Conservation (phyloP, 768 basidiomycete species). For the Xerocomus potaroensis region DNA sequence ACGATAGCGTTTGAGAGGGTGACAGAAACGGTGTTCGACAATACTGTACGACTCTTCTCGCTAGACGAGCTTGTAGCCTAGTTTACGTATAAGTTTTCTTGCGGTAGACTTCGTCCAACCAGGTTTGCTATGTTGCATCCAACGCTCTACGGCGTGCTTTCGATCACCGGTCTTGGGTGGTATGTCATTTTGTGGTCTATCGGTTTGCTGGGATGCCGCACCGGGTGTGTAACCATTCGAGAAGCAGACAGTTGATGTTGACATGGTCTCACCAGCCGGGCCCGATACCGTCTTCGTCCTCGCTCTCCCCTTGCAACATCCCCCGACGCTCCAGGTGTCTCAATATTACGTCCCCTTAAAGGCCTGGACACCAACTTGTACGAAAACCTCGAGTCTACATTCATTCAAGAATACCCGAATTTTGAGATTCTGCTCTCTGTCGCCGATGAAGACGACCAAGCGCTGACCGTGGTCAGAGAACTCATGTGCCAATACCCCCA, state of each 20-base stretch:
- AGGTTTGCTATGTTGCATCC: slow-evolving; percentile 14
- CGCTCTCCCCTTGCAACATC: slow-evolving; percentile 57
- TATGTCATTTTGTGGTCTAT: slow-evolving; percentile 61
- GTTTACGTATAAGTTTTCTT: slow-evolving; percentile 14
- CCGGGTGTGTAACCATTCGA: slow-evolving; percentile 52
- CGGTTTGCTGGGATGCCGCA: slow-evolving; percentile 59
- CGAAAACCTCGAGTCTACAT: slow-evolving; percentile 93
- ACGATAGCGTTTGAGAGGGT: slow-evolving; percentile 51
- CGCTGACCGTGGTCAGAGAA: slow-evolving; percentile 75
- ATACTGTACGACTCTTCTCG: slow-evolving; percentile 58
- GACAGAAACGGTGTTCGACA: slow-evolving; percentile 54
- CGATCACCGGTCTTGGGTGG: slow-evolving; percentile 53
- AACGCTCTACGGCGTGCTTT: slow-evolving; percentile 14
- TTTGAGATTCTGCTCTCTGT: slow-evolving; percentile 91
- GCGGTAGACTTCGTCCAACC: too few relatives aligned
- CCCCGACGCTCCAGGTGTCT: slow-evolving; percentile 73
- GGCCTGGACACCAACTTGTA: slow-evolving; percentile 94
- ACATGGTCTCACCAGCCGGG: slow-evolving; percentile 47
- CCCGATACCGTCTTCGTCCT: slow-evolving; percentile 66
- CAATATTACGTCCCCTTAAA: slow-evolving; percentile 90
- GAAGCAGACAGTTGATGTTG: neutral
- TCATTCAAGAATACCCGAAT: slow-evolving; percentile 86
- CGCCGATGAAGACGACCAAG: slow-evolving; percentile 85
- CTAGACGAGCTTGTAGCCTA: slow-evolving; percentile 36
- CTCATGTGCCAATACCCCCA: slow-evolving; percentile 74